Evolutionary conservation across 345 rosid species (phyloP), one percentile per base, ranked within the genome.

Genomic region (Toxicodendron radicans): DNA sequence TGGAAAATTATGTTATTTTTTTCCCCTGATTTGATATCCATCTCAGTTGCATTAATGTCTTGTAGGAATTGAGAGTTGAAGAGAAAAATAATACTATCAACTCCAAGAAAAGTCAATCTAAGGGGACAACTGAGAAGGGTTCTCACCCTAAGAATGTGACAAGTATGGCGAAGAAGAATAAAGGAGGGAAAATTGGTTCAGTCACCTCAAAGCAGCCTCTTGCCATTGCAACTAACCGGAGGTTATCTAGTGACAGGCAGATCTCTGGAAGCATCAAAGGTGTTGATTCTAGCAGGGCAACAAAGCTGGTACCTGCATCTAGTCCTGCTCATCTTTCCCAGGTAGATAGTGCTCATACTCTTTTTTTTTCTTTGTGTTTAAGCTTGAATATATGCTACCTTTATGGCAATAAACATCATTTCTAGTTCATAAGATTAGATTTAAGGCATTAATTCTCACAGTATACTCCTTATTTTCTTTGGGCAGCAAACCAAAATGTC

Each of bases 121-220:
- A 61, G 49, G 72, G 35, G 21, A 10, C 13, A 41, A 69, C 18
- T 1, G 62, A 52, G 49, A 72, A 51, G 67, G 7, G 11, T 20
- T n/a, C 35, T 1, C 56, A 7, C 12, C 61, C 68, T 4, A 72
- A 61, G 51, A 72, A 23, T 20, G 17, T 30, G 32, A 30, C 46
- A 18, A 33, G n/a, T 61, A 7, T 23, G 45, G 58, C 24, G 7
- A 48, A 60, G 66, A 72, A 72, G 67, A 72, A 17, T 3, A 72
- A 72, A 72, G 75, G 60, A 18, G 58, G 48, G 46, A 72, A 46
- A 60, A 32, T 60, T 20, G 75, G 68, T 27, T 30, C 57, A 12
- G 67, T 72, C 4, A 13, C 30, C 75, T 72, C 58, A 14, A 71
- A 71, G 65, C 64, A 71, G 65, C 74, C 74, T 58, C 33, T 71